Percentiles rank a stretch among this genome's conserved stretches.
These are phyloP conservation scores for Malbranchea zuffiana DNA, from an alignment of 2,329 filamentous ascomycete genomes.

Conservation along the genomic window DNA sequence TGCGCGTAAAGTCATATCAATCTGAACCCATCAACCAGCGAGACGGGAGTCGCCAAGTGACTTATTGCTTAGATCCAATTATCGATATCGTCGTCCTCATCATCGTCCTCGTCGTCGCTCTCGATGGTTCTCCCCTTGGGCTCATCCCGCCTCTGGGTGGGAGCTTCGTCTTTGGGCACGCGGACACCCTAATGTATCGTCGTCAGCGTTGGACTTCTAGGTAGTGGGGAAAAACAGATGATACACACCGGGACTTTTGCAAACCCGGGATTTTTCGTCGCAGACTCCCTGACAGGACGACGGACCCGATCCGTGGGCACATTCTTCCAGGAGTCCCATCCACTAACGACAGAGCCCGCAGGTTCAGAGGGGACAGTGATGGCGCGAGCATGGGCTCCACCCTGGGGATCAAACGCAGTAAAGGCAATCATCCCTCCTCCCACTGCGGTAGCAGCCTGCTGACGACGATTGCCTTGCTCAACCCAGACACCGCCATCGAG, in stretches of 20 bases:
- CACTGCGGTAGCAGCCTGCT: neutral
- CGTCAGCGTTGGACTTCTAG: neutral
- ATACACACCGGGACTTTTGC: slow-evolving; percentile 19
- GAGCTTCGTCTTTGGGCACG: slow-evolving; percentile 16
- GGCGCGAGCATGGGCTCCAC: slow-evolving; percentile 14
- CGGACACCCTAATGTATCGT: slow-evolving; percentile 13
- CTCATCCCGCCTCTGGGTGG: slow-evolving; percentile 16
- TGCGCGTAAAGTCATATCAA: too few species aligned
- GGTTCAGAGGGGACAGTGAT: slow-evolving; percentile 11
- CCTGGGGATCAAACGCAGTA: slow-evolving; percentile 18
- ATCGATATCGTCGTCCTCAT: slow-evolving; percentile 16
- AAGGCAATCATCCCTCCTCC: slow-evolving; percentile 7
- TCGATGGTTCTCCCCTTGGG: slow-evolving; percentile 12
- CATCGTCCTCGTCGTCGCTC: slow-evolving; percentile 20
- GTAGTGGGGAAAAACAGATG: neutral
- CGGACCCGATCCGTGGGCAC: neutral
- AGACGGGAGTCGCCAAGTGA: too few species aligned
- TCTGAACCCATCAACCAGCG: too few species aligned
- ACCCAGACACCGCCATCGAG: slow-evolving; percentile 17
- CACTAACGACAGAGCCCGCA: slow-evolving; percentile 11
- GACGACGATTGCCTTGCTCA: slow-evolving; percentile 9
- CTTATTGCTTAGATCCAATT: slow-evolving; percentile 14
- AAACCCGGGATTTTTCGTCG: slow-evolving; percentile 16
- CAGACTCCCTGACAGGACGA: neutral
- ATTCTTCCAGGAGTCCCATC: slow-evolving; percentile 15